Evolutionary conservation across 192 early-diverging fungal genomes (phyloP), one percentile per base, ranked within the genome.

Genomic region (Chytriomyces confervae): DNA sequence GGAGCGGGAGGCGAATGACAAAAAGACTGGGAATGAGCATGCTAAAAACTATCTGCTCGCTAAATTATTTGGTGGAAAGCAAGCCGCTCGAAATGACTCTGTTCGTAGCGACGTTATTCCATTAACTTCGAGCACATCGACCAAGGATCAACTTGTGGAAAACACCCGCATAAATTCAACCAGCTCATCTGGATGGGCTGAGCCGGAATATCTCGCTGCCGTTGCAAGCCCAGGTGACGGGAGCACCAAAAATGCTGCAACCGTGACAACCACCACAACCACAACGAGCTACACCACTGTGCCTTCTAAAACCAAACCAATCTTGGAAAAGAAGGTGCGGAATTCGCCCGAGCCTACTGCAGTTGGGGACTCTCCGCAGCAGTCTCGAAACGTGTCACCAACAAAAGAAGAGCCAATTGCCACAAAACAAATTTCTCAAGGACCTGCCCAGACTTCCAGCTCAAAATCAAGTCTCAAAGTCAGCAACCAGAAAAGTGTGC

Each of bases 11-110:
- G 13, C 43, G 13, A 18, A 8, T 13, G 66, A 68, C 16, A 11
- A 47, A 18, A 29, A 68, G 66, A 23, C 66, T 43, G 16, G 23
- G 1, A 70, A 49, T 53, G 69, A 70, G 7, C 23, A 70, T n/a
- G 50, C 50, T 8, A 70, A 70, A 44, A 20, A 70, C 10, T 70
- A 53, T 29, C 20, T 70, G 8, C 47, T 70, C 16, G 50, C 49
- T 13, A 23, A 20, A 16, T 53, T 70, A 27, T 68, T 68, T 68
- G 66, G 66, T 16, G 20, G 20, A 20, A 20, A 20, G 13, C 20
- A 13, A 1, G 53, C 53, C 20, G 13, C 53, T 20, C 13, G 53
- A 20, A 57, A 57, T 5, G 53, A 57, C 53, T 57, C 53, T n/a
- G 53, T 57, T 57, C 53, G 53, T 57, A 57, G 53, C 20, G 53